Conservation (phyloP, 2,329 filamentous ascomycete species). For the Botryotinia calthae region DNA sequence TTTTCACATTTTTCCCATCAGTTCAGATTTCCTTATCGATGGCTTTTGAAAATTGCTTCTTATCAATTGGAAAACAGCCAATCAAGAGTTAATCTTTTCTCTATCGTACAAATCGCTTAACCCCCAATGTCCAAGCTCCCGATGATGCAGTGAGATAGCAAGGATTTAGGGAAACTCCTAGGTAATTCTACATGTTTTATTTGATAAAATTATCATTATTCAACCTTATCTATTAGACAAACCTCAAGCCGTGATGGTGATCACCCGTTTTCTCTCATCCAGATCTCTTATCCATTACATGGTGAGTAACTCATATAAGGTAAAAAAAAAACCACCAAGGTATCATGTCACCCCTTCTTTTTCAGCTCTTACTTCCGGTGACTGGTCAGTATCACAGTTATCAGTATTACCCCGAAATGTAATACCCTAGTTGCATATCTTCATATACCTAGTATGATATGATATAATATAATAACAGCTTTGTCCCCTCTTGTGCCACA, state of each 20-base stretch:
- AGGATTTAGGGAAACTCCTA: not conserved
- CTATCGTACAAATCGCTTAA: slow-evolving; percentile 13
- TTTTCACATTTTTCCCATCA: not conserved
- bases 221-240: slow-evolving; percentile 11
- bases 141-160: slow-evolving; percentile 14
- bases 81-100: not conserved
- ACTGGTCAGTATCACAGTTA: slow-evolving; percentile 8
- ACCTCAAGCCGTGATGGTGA: not conserved
- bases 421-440: not conserved
- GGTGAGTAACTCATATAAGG: not conserved
- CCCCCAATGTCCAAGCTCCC: slow-evolving; percentile 18
- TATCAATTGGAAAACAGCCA: slow-evolving; percentile 7
- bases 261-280: not conserved
- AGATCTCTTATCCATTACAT: not conserved
- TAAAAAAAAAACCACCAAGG: not conserved
- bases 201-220: slow-evolving; percentile 13
- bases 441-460: slow-evolving; percentile 5
- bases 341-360: not conserved
- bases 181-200: slow-evolving; percentile 12
- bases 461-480: slow-evolving; percentile 12
- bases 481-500: not conserved
- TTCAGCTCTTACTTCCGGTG: not conserved
- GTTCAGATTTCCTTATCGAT: slow-evolving; percentile 5
- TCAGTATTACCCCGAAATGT: not conserved
- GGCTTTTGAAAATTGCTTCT: not conserved